These are phyloP conservation scores for Phytophthora pinifolia DNA, from an alignment of 352 stramenopile species.

Conservation along the genomic window DNA sequence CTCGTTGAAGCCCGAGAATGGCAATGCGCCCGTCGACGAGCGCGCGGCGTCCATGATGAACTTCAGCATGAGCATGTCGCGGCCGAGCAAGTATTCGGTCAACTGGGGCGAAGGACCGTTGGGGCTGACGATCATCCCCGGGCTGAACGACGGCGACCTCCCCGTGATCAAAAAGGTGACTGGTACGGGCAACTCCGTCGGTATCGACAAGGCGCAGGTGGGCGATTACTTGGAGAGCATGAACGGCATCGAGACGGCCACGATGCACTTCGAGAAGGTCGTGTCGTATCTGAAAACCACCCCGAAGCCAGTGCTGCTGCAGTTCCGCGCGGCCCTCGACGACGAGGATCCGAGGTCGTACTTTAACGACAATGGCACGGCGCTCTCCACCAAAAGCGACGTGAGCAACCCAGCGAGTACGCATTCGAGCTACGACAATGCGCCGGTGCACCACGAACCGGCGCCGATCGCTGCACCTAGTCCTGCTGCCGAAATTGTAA, in stretches of 20 bases:
- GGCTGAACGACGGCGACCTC: slow-evolving; percentile 71
- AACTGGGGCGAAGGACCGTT: slow-evolving; percentile 83
- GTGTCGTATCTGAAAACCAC: slow-evolving; percentile 81
- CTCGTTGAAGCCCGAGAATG: slow-evolving; percentile 19
- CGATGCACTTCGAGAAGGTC: slow-evolving; percentile 83
- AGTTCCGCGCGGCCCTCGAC: slow-evolving; percentile 53
- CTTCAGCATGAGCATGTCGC: slow-evolving; percentile 53
- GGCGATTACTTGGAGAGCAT: slow-evolving; percentile 83
- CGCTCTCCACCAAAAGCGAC: slow-evolving; percentile 30
- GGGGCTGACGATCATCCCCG: slow-evolving; percentile 84
- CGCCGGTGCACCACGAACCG: slow-evolving; percentile 16
- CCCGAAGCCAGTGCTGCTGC: slow-evolving; percentile 74
- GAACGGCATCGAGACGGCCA: slow-evolving; percentile 65
- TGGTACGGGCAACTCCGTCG: slow-evolving; percentile 71
- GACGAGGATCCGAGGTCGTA: slow-evolving; percentile 38
- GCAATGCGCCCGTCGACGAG: slow-evolving; percentile 19
- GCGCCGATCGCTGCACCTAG: slow-evolving; percentile 17
- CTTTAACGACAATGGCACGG: slow-evolving; percentile 35
- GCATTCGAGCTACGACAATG: slow-evolving; percentile 35
- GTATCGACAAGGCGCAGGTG: slow-evolving; percentile 82
- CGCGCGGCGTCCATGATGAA: slow-evolving; percentile 38
- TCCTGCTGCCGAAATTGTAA: slow-evolving; percentile 28
- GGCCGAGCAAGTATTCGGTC: slow-evolving; percentile 67
- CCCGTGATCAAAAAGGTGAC: slow-evolving; percentile 90
- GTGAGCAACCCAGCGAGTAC: slow-evolving; percentile 13